Conservation (phyloP, 345 rosid genomes). For the Rhodamnia rubescens region DNA sequence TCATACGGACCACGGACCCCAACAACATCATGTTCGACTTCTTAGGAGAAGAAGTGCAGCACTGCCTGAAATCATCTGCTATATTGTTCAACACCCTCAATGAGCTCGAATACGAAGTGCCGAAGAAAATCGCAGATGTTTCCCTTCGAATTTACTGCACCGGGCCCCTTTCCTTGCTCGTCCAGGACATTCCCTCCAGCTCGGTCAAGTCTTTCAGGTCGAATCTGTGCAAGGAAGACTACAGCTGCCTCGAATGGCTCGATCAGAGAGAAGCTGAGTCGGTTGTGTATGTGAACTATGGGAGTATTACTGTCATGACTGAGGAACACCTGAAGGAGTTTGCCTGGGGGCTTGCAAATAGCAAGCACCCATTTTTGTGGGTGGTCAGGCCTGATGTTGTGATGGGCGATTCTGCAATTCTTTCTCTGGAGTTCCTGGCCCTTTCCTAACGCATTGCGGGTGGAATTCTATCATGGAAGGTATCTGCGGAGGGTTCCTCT, state of each 20-base stretch:
- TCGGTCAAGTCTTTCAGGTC: neutral
- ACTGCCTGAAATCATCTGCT: constrained; percentile 13
- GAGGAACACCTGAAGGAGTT: constrained; percentile 16
- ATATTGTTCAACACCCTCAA: constrained; percentile 31
- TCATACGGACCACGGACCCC: constrained; percentile 8
- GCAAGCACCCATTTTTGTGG: constrained; percentile 23
- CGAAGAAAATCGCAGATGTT: constrained; percentile 10
- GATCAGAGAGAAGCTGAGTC: constrained; percentile 1
- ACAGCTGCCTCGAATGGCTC: constrained; percentile 14
- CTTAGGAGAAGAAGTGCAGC: neutral
- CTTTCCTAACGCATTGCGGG: constrained; percentile 24
- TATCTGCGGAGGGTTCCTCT: constrained; percentile 4
- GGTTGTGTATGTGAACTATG: constrained; percentile 14
- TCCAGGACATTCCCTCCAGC: neutral
- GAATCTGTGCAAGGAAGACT: constrained; percentile 5
- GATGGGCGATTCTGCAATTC: constrained; percentile 7
- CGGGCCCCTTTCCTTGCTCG: constrained; percentile 29
- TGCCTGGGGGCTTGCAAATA: constrained; percentile 27
- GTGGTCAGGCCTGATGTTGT: constrained; percentile 16
- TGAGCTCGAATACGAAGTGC: constrained; percentile 18
- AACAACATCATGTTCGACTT: constrained; percentile 21
- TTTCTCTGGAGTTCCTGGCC: constrained; percentile 12
- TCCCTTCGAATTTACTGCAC: constrained; percentile 8
- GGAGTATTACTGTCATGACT: constrained; percentile 6
- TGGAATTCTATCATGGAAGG: constrained; percentile 23